Conservation (phyloP, 495 filamentous ascomycete genomes). For the Xylaria sp. region DNA sequence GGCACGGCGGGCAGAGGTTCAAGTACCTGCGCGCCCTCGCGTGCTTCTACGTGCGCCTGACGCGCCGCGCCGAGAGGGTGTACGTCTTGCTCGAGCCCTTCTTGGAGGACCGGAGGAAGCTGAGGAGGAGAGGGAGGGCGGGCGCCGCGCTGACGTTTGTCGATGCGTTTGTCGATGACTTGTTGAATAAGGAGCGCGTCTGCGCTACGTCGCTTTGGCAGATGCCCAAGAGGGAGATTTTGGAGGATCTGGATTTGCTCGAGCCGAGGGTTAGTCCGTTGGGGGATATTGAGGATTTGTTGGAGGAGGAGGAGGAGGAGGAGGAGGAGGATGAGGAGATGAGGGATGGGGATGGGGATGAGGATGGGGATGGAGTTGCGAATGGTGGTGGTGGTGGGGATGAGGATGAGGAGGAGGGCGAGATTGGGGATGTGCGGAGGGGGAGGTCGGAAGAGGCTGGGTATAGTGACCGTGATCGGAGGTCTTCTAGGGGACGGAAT, state of each 20-base stretch:
- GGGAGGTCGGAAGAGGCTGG: slow-evolving; percentile 30
- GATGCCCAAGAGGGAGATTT: slow-evolving; percentile 76
- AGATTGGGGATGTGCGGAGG: slow-evolving; percentile 31
- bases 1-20: slow-evolving; percentile 74
- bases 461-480: slow-evolving; percentile 29
- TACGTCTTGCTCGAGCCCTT: slow-evolving; percentile 83
- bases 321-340: slow-evolving; percentile 39
- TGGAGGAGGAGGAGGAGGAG: slow-evolving; percentile 67
- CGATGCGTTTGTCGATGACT: slow-evolving; percentile 93
- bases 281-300: slow-evolving; percentile 83
- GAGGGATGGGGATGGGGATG: slow-evolving; percentile 28
- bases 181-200: slow-evolving; percentile 86
- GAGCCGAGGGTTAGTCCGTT: slow-evolving; percentile 87
- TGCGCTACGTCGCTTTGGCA: slow-evolving; percentile 94
- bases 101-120: slow-evolving; percentile 81
- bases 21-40: slow-evolving; percentile 91
- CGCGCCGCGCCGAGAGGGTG: slow-evolving; percentile 80
- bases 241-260: slow-evolving; percentile 90
- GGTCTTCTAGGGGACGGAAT: slow-evolving; percentile 29
- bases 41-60: slow-evolving; percentile 91
- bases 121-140: slow-evolving; percentile 74
- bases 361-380: slow-evolving; percentile 29
- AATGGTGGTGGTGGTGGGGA: slow-evolving; percentile 25
- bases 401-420: slow-evolving; percentile 29
- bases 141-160: slow-evolving; percentile 78